Base-by-base conservation (phyloP, 352 stramenopile genomes). In the Globisporangium nagaii region DNA sequence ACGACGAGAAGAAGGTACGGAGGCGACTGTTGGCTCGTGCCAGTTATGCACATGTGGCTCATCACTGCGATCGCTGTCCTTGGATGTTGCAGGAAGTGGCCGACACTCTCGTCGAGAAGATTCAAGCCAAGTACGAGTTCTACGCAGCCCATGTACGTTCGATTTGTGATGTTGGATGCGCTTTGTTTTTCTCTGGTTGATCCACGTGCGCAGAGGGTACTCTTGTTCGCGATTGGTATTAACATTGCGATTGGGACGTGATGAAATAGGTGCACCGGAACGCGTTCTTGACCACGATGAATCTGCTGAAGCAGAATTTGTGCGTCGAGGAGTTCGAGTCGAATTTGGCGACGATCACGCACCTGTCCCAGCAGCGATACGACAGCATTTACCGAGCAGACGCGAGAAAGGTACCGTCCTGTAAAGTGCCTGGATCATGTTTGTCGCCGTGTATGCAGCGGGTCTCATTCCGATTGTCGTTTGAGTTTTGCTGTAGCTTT, bases 91-190 rank as follows among this genome's bases (percentile, higher is more conserved):
- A 93, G 80, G 83, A 89, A 49, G 65, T 87, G 11, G 81, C 85
- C 20, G 82, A 90, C 65, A 75, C 80, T 19, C 63, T 95, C n/a
- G 72, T 95, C 19, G 85, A 95, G 53, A 89, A 87, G 53, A 72
- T 95, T 22, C 75, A 90, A 34, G 80, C 78, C 43, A 88, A 87
- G 60, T 91, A 82, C 37, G 83, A 93, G 56, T 88, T 93, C 32
- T 89, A 93, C 40, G 83, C 83, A 20, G 63, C 74, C 0, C 78
- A 90, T 54, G 83, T 93, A 68, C 27, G 56, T 53, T 24, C 12
- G 4, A 0, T 30, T 42, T 5, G 9, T 40, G 45, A 22, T 25
- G n/a, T 30, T 24, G 4, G 3, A 24, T 19, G 7, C 5, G 4
- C 10, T 24, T 42, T 57, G 34, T 56, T 31, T 34, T 47, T 31